Conservation (phyloP, 2,329 filamentous ascomycete genomes). For the Mycogone perniciosa region DNA sequence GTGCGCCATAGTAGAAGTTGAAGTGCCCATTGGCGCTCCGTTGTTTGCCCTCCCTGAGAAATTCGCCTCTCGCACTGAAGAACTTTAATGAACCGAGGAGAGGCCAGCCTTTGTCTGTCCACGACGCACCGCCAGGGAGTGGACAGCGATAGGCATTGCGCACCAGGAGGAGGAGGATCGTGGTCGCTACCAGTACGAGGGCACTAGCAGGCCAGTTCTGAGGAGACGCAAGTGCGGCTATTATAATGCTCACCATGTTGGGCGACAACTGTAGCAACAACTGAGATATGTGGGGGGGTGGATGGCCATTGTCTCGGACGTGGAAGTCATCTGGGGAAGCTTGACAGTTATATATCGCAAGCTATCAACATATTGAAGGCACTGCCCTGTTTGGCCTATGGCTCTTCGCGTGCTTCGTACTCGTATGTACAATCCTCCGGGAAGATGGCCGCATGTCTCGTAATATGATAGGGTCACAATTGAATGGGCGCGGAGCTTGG, state of each 20-base stretch:
- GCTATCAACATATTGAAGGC: too few relatives aligned
- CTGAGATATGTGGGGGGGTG: neutral
- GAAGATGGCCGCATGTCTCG: too few relatives aligned
- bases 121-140: slow-evolving; percentile 21
- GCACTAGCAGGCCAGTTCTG: slow-evolving; percentile 11
- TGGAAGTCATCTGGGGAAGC: too few relatives aligned
- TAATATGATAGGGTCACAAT: too few relatives aligned
- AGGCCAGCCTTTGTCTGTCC: slow-evolving; percentile 27
- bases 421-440: too few relatives aligned
- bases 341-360: too few relatives aligned
- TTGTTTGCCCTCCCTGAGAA: slow-evolving; percentile 29
- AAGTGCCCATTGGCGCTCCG: slow-evolving; percentile 37
- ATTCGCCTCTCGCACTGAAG: slow-evolving; percentile 41
- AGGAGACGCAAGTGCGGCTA: slow-evolving; percentile 7
- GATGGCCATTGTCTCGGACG: too few relatives aligned
- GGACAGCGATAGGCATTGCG: slow-evolving; percentile 14
- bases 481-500: too few relatives aligned
- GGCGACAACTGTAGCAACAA: neutral
- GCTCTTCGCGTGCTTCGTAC: too few relatives aligned
- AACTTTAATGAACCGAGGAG: slow-evolving; percentile 39
- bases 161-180: slow-evolving; percentile 1
- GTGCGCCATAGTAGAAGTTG: slow-evolving; percentile 41
- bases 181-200: slow-evolving; percentile 8
- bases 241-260: slow-evolving; percentile 4
- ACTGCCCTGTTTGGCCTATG: too few relatives aligned